phyloP scores from a whole-genome alignment of 495 filamentous ascomycete genomes.

The Pyrenula aspistea region DNA sequence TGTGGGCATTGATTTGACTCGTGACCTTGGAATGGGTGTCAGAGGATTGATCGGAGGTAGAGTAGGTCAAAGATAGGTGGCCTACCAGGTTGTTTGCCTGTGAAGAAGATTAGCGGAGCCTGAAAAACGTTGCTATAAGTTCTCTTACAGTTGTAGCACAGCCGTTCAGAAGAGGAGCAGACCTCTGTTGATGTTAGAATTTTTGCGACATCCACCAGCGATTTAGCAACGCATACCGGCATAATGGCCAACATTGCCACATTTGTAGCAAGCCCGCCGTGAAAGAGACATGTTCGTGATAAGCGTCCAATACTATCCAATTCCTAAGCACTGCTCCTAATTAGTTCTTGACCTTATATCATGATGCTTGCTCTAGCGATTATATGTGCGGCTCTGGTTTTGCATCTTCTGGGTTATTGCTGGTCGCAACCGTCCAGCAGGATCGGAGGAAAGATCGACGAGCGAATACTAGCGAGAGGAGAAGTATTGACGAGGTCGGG shows the following conservation, averaged over 20 bases:
- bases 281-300: slow-evolving; percentile 69
- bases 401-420: background rate
- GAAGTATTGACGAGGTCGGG: too few species aligned
- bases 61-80: slow-evolving; percentile 9
- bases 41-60: slow-evolving; percentile 9
- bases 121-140: slow-evolving; percentile 2
- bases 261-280: slow-evolving; percentile 99
- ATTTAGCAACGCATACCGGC: slow-evolving; percentile 45
- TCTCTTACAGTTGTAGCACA: slow-evolving; percentile 95
- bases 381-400: background rate
- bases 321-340: background rate
- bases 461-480: too few species aligned
- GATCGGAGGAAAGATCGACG: too few species aligned
- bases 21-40: slow-evolving; percentile 56
- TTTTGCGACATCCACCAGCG: background rate
- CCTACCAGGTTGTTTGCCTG: slow-evolving; percentile 78
- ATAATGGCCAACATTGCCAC: slow-evolving; percentile 98
- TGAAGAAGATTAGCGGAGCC: slow-evolving; percentile 9
- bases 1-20: slow-evolving; percentile 95
- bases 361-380: background rate
- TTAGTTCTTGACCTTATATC: background rate
- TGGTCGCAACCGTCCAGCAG: background rate
- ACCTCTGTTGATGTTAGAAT: slow-evolving; percentile 48
- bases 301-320: background rate
- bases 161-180: slow-evolving; percentile 89